Evolutionary conservation across 257 asterid genomes (phyloP).

Genomic region (Oldenlandia corymbosa): DNA sequence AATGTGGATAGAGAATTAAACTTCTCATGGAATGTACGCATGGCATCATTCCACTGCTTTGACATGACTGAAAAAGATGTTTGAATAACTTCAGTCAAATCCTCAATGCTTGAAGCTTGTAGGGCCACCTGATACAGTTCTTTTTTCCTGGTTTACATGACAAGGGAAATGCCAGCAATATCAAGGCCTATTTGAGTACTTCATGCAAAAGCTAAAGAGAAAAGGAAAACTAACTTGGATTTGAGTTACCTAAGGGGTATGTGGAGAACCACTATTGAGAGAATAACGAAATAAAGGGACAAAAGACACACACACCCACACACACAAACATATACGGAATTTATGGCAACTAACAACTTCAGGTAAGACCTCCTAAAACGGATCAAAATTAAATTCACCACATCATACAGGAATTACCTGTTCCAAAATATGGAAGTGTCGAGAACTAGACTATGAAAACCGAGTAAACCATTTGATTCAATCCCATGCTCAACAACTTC

Average conservation of each 20-base stretch:
- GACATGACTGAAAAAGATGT: constrained; percentile 72
- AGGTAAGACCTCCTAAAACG: too few relatives aligned
- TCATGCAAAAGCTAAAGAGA: constrained; percentile 5
- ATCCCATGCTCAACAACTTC: constrained; percentile 34
- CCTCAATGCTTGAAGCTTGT: constrained; percentile 91
- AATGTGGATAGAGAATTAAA: constrained; percentile 65
- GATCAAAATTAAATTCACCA: background rate
- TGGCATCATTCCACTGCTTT: constrained; percentile 91
- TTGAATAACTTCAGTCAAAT: constrained; percentile 69
- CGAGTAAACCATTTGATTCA: constrained; percentile 44
- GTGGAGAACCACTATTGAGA: too few relatives aligned
- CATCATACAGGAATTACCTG: constrained; percentile 42
- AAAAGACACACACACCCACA: too few relatives aligned
- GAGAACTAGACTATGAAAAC: constrained; percentile 66
- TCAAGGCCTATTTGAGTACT: background rate
- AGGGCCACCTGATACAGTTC: constrained; percentile 97
- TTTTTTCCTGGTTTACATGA: constrained; percentile 51
- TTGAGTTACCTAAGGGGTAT: too few relatives aligned
- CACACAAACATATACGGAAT: too few relatives aligned
- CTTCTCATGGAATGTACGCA: constrained; percentile 71
- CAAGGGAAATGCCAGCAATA: constrained; percentile 6
- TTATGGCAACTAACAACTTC: background rate
- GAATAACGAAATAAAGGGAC: too few relatives aligned
- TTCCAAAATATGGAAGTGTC: constrained; percentile 72
- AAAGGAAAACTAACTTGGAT: too few relatives aligned